Base-by-base conservation (phyloP, 1,284 basidiomycete species). In the Tetrapyrgos nigripes region DNA sequence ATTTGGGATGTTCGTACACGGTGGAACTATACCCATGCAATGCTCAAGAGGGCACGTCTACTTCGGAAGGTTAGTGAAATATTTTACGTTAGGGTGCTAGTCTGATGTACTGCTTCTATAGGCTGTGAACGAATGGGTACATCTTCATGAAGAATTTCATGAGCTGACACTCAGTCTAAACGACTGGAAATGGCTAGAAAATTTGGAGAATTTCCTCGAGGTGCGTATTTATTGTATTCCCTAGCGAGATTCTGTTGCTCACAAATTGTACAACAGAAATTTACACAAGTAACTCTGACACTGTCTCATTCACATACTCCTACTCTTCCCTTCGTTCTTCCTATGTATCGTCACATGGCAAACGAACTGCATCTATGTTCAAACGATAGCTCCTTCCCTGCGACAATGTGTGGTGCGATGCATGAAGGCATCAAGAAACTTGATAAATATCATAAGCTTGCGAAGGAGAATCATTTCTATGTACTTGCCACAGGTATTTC, bases 231-330 rank as follows among this genome's bases (percentile, higher is more conserved):
- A 33, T 14, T 26, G 9, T 52, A 5, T 21, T 40, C 11, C 19
- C 40, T 43, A 24, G n/a, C n/a, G n/a, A n/a, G 4, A 35, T n/a
- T 19, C 33, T 58, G 14, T 13, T 17, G 23, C 33, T 63, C 21
- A 45, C 47, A 35, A 27, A 28, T 43, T 26, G 27, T 19, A 35
- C 51, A 3, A 14, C 46, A 69, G 67, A 49, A 56, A 17, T 67
- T 69, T 56, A 65, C 66, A 19, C 31, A 67, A 23, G 65, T 66
- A 3, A 69, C 65, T 6, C 46, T 64, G 31, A 64, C 65, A 50
- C 62, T 68, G 63, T 67, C 60, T 1, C 58, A 55, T 10, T 47
- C 43, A 9, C 45, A 53, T 23, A 50, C 46, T 9, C 66, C 63
- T 13, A 67, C 66, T 28, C 61, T 66, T 44, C 64, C 64, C 2